A percentile compares a stretch with the other conserved stretches of the same genome.
These are phyloP conservation scores for Calvatia gigantea DNA, from an alignment of 768 basidiomycete genomes.

Conservation along the genomic window DNA sequence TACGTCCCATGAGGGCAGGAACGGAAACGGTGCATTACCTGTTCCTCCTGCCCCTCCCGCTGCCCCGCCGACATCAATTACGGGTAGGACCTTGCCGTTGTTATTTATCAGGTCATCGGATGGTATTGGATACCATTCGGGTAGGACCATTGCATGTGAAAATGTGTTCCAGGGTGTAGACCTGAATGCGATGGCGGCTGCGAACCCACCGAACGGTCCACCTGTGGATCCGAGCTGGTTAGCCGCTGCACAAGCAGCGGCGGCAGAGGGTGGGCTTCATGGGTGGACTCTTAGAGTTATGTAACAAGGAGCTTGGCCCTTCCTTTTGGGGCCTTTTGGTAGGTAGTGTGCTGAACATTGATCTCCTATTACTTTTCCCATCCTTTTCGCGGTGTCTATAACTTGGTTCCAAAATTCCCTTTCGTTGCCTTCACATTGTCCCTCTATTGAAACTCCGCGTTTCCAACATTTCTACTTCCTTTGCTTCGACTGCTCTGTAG, in stretches of 20 bases:
- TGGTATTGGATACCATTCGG: conserved; percentile 89
- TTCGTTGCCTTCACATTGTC: conserved; percentile 10
- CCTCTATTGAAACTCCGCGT: not conserved
- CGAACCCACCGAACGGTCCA: conserved; percentile 41
- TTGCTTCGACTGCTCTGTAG: conserved; percentile 3
- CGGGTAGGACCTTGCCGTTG: conserved; percentile 70
- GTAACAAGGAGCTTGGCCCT: conserved; percentile 35
- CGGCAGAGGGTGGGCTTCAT: conserved; percentile 61
- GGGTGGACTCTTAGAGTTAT: conserved; percentile 82
- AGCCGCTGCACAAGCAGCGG: conserved; percentile 69
- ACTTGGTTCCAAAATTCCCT: conserved; percentile 14
- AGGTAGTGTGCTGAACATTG: not conserved
- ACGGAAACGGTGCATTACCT: conserved; percentile 17
- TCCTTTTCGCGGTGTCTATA: not conserved
- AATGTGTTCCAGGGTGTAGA: conserved; percentile 74
- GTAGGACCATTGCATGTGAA: conserved; percentile 79
- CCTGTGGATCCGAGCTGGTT: conserved; percentile 66
- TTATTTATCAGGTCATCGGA: conserved; percentile 79
- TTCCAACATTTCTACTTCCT: not conserved
- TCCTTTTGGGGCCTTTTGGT: not conserved
- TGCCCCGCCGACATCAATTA: conserved; percentile 49
- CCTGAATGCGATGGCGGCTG: conserved; percentile 43
- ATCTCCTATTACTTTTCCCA: not conserved
- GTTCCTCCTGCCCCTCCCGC: conserved; percentile 18
- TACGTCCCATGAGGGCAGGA: conserved; percentile 24